A percentile compares a stretch with the other conserved stretches of the same genome.
Conservation (phyloP, 148 eudicot species). For the Fagopyrum tataricum region DNA sequence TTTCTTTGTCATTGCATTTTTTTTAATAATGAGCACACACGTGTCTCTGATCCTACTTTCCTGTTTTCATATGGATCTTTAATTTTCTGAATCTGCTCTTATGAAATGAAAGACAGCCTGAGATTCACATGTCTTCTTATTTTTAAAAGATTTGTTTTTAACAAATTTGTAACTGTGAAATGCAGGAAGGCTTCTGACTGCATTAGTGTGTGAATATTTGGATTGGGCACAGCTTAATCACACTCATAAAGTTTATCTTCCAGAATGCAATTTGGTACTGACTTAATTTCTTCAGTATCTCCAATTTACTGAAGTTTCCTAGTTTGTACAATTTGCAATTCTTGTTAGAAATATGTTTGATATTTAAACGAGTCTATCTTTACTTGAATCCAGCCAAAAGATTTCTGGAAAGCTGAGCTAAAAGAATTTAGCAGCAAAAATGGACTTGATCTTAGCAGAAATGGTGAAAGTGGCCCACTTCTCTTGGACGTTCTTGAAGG, state of each 20-base stretch:
- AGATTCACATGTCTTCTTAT: background rate
- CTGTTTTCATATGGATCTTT: background rate
- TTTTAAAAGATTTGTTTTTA: background rate
- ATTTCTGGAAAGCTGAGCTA: conserved; percentile 84
- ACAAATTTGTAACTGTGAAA: conserved; percentile 2
- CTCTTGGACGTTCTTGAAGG: conserved; percentile 95
- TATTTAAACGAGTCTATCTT: background rate
- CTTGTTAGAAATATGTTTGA: conserved; percentile 1
- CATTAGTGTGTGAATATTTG: conserved; percentile 87
- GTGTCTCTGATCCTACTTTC: background rate
- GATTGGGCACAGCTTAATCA: conserved; percentile 94
- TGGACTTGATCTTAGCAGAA: conserved; percentile 79
- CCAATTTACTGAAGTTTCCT: background rate
- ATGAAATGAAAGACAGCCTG: background rate
- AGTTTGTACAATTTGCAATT: background rate
- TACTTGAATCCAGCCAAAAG: conserved; percentile 56
- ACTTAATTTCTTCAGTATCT: conserved; percentile 15
- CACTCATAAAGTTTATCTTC: conserved; percentile 80
- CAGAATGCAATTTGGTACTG: conserved; percentile 87
- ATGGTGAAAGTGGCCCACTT: conserved; percentile 87
- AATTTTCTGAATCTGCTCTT: background rate
- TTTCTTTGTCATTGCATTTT: background rate
- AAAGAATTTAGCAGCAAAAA: conserved; percentile 89
- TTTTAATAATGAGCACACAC: background rate
- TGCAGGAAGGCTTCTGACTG: conserved; percentile 88